phyloP scores from a whole-genome alignment of 192 early-diverging fungal genomes.

The Linnemannia exigua region DNA sequence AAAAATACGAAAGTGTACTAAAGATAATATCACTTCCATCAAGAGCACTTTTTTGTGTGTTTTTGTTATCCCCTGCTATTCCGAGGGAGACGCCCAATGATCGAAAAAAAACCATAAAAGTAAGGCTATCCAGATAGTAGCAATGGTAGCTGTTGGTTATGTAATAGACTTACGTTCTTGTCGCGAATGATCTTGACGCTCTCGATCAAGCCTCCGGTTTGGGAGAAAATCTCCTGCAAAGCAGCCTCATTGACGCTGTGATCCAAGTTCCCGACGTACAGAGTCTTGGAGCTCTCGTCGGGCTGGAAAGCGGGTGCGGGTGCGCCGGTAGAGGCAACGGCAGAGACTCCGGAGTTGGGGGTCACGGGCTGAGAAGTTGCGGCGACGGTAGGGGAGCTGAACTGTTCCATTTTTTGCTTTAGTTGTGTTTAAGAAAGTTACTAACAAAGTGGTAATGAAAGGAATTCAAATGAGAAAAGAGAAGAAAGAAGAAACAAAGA shows the following conservation, averaged over 20 bases:
- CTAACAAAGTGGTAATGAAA: conserved; percentile 31
- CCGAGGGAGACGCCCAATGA: neutral
- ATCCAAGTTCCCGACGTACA: conserved; percentile 93
- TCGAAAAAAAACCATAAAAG: neutral
- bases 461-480: conserved; percentile 25
- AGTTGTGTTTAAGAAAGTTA: conserved; percentile 19
- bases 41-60: neutral
- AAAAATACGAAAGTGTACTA: neutral
- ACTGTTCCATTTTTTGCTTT: conserved; percentile 56
- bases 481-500: conserved; percentile 13
- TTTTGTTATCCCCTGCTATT: neutral
- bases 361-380: conserved; percentile 25
- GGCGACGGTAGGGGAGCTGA: conserved; percentile 29
- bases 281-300: conserved; percentile 67
- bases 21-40: neutral
- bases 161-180: conserved; percentile 66
- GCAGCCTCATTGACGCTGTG: conserved; percentile 79
- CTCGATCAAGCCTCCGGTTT: conserved; percentile 71
- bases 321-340: neutral
- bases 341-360: neutral
- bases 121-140: neutral
- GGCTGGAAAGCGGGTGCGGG: conserved; percentile 56
- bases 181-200: conserved; percentile 87
- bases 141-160: neutral
- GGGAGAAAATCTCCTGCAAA: conserved; percentile 82